Conservation (phyloP, 345 rosid genomes). For the Moricandia arvensis region DNA sequence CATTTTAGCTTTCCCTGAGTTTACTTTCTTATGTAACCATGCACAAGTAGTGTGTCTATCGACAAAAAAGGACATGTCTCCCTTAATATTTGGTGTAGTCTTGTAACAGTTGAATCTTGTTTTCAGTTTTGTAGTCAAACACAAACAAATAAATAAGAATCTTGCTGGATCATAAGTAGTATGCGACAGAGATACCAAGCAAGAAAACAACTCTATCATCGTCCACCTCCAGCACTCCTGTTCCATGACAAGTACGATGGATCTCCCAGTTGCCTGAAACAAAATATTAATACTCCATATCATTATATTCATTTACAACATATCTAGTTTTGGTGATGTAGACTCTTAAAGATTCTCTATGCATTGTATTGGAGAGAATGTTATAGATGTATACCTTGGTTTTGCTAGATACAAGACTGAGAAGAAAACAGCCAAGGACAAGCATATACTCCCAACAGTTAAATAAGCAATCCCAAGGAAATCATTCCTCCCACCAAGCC, state of each 20-base stretch:
- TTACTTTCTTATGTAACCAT: too few relatives aligned
- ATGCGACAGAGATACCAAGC: neutral
- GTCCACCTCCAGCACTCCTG: conserved; percentile 61
- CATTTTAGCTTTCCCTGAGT: too few relatives aligned
- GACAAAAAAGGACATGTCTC: too few relatives aligned
- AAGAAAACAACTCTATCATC: conserved; percentile 11
- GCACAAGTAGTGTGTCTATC: too few relatives aligned
- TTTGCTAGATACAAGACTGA: neutral
- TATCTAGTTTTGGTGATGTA: neutral
- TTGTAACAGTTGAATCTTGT: neutral
- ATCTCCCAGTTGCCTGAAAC: conserved; percentile 79
- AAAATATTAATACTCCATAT: neutral
- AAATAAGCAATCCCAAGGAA: conserved; percentile 87
- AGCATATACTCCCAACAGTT: conserved; percentile 76
- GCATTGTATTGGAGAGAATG: neutral
- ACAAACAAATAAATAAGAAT: neutral
- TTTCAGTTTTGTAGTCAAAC: neutral
- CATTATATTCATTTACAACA: neutral
- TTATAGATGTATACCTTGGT: neutral
- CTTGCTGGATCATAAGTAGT: neutral
- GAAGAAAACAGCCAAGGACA: conserved; percentile 75
- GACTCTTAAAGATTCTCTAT: neutral
- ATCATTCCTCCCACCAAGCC: conserved; percentile 59
- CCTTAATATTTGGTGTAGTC: neutral
- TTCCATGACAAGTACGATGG: conserved; percentile 89